These are phyloP conservation scores for Biscogniauxia sp. DNA, from an alignment of 2,329 filamentous ascomycete genomes.

Conservation along the genomic window DNA sequence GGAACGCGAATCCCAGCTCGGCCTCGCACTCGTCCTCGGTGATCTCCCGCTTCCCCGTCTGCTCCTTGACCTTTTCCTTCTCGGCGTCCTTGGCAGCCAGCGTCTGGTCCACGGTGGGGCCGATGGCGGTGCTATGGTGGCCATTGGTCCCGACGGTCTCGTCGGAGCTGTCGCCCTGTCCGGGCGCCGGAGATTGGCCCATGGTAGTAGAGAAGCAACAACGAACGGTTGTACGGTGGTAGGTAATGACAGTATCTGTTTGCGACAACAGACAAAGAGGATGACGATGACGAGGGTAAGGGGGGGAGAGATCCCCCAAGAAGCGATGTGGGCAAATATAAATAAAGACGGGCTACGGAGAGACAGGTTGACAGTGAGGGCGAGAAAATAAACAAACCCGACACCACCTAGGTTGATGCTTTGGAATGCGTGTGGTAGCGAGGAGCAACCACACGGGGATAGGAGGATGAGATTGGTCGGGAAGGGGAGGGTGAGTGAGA, in stretches of 20 bases:
- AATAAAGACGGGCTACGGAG: too few relatives aligned
- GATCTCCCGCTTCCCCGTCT: constrained; percentile 28
- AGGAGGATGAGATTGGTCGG: background rate
- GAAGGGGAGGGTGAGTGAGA: background rate
- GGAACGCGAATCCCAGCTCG: constrained; percentile 62
- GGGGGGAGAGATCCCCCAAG: background rate
- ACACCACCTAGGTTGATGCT: background rate
- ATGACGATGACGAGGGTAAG: too few relatives aligned
- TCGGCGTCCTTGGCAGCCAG: constrained; percentile 18
- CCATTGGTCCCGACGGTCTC: constrained; percentile 17
- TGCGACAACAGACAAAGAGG: background rate
- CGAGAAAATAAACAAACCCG: background rate
- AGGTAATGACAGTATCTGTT: background rate
- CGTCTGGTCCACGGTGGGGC: constrained; percentile 19
- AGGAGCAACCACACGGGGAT: background rate
- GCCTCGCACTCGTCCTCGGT: constrained; percentile 56
- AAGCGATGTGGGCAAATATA: background rate
- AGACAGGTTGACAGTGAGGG: too few relatives aligned
- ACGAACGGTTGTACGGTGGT: background rate
- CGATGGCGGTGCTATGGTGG: constrained; percentile 11
- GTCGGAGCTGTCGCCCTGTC: constrained; percentile 12
- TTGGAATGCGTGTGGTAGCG: background rate
- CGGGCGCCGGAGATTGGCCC: background rate
- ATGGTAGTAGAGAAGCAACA: background rate
- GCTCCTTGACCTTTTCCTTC: constrained; percentile 18